Conservation (phyloP, 2,329 filamentous ascomycete genomes). For the Sclerotinia subarctica region DNA sequence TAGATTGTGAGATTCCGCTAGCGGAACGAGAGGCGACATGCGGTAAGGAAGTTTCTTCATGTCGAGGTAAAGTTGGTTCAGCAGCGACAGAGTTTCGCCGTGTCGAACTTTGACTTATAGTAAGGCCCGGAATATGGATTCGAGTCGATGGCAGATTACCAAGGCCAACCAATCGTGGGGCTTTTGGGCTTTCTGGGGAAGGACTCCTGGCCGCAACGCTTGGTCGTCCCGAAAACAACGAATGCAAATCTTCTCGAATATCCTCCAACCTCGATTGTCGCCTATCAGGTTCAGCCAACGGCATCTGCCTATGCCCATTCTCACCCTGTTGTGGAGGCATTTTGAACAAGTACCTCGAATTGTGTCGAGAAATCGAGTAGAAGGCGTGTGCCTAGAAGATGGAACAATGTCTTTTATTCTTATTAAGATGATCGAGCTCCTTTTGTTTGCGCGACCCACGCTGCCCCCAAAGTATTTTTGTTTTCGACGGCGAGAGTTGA, state of each 20-base stretch:
- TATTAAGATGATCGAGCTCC: conserved; percentile 17
- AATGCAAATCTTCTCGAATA: conserved; percentile 30
- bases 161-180: conserved; percentile 42
- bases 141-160: conserved; percentile 43
- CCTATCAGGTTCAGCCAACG: conserved; percentile 22
- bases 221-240: conserved; percentile 34
- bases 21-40: conserved; percentile 26
- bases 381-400: conserved; percentile 21
- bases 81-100: conserved; percentile 22
- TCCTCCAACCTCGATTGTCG: conserved; percentile 31
- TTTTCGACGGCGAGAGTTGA: conserved; percentile 12
- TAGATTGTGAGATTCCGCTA: conserved; percentile 23
- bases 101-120: conserved; percentile 40
- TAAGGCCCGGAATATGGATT: conserved; percentile 44
- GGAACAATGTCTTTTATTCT: not conserved
- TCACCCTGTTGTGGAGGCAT: conserved; percentile 29
- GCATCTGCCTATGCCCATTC: conserved; percentile 23
- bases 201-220: conserved; percentile 28
- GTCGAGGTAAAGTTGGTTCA: conserved; percentile 3
- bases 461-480: conserved; percentile 26
- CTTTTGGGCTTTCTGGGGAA: conserved; percentile 45
- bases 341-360: conserved; percentile 20
- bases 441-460: conserved; percentile 27
- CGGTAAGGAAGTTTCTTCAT: conserved; percentile 6
- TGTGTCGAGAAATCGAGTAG: conserved; percentile 21